These are phyloP conservation scores for Torulaspora franciscae DNA, from an alignment of 805 yeast species.

Conservation along the genomic window DNA sequence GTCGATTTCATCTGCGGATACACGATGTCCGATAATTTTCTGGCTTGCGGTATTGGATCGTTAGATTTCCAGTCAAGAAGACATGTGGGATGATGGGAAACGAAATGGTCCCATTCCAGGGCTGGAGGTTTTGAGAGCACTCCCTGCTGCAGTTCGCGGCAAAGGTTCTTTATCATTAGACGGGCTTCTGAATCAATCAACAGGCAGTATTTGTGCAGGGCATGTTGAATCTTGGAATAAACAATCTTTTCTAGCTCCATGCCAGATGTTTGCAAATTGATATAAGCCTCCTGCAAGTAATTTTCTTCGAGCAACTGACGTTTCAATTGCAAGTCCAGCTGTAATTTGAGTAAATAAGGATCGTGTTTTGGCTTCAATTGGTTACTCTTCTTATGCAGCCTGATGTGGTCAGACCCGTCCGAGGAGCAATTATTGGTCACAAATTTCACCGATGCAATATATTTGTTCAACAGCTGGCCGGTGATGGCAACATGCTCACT, in stretches of 20 bases:
- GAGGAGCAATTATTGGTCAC: slow-evolving; percentile 37
- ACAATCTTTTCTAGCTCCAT: slow-evolving; percentile 60
- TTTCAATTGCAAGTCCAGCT: slow-evolving; percentile 60
- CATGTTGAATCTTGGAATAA: slow-evolving; percentile 55
- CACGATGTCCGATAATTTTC: slow-evolving; percentile 47
- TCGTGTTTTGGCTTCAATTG: slow-evolving; percentile 44
- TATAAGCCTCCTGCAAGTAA: slow-evolving; percentile 59
- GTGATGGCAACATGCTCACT: slow-evolving; percentile 58
- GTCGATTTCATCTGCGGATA: slow-evolving; percentile 52
- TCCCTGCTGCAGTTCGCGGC: slow-evolving; percentile 41
- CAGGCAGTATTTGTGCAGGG: slow-evolving; percentile 47
- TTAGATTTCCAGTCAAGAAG: slow-evolving; percentile 38
- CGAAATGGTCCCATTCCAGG: slow-evolving; percentile 67
- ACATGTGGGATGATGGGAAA: slow-evolving; percentile 42
- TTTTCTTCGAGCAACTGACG: slow-evolving; percentile 58
- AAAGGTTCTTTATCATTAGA: slow-evolving; percentile 50
- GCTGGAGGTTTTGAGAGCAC: slow-evolving; percentile 52
- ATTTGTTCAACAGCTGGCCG: slow-evolving; percentile 49
- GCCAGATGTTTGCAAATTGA: slow-evolving; percentile 61
- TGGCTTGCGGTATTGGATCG: slow-evolving; percentile 39
- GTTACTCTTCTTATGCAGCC: slow-evolving; percentile 18
- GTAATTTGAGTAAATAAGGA: slow-evolving; percentile 59
- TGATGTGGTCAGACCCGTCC: slow-evolving; percentile 22
- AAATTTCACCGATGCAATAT: slow-evolving; percentile 42
- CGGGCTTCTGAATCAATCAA: slow-evolving; percentile 51